Evolutionary conservation across 352 stramenopile genomes (phyloP).

Genomic region (Phytophthora fragariaefolia): DNA sequence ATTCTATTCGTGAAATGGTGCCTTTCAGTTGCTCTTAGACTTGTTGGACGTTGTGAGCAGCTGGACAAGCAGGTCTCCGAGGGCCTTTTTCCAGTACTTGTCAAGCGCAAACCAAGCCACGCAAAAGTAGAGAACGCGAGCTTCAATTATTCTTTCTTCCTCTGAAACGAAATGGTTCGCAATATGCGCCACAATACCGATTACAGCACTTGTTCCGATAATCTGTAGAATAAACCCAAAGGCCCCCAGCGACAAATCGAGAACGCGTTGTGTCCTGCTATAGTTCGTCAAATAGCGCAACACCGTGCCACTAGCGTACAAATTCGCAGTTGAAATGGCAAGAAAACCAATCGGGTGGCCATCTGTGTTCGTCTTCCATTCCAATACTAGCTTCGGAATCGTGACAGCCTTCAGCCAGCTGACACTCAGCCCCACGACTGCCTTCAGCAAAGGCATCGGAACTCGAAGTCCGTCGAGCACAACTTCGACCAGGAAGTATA

Average conservation of each 20-base stretch:
- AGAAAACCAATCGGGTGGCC: slow-evolving; percentile 69
- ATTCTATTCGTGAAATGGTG: slow-evolving; percentile 16
- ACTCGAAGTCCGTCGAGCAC: slow-evolving; percentile 48
- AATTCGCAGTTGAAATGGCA: slow-evolving; percentile 65
- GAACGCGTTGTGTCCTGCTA: slow-evolving; percentile 39
- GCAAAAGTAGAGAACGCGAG: slow-evolving; percentile 59
- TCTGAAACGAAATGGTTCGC: slow-evolving; percentile 66
- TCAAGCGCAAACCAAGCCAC: slow-evolving; percentile 76
- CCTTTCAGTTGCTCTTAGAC: slow-evolving; percentile 25
- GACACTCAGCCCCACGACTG: slow-evolving; percentile 60
- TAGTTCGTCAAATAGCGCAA: slow-evolving; percentile 66
- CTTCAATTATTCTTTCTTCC: slow-evolving; percentile 57
- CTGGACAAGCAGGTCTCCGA: slow-evolving; percentile 44
- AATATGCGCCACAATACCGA: slow-evolving; percentile 62
- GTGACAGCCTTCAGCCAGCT: slow-evolving; percentile 81
- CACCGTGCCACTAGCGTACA: slow-evolving; percentile 72
- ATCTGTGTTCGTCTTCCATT: slow-evolving; percentile 56
- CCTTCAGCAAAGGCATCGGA: slow-evolving; percentile 52
- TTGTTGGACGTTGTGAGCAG: slow-evolving; percentile 29
- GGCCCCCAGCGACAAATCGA: slow-evolving; percentile 42
- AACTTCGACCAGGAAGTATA: slow-evolving; percentile 59
- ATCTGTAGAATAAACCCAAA: slow-evolving; percentile 61
- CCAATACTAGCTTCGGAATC: slow-evolving; percentile 66
- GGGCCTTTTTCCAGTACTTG: slow-evolving; percentile 72
- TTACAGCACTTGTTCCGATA: slow-evolving; percentile 39